Evolutionary conservation across 2,329 filamentous ascomycete species (phyloP).

Genomic region (Grosmannia huntii): DNA sequence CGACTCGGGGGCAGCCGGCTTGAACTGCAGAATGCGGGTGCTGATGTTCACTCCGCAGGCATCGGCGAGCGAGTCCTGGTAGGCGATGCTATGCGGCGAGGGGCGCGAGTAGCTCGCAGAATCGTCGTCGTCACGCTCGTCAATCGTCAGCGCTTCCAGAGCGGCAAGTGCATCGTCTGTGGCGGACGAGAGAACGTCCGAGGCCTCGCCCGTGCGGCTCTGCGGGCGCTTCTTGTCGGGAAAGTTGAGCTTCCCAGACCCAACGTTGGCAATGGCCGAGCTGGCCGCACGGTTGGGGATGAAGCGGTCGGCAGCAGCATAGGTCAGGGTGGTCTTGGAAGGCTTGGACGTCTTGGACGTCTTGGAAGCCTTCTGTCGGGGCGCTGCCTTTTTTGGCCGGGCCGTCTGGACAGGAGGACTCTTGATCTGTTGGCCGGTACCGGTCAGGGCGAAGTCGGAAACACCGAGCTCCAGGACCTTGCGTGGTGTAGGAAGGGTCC

Average conservation of each 20-base stretch:
- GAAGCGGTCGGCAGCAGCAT: conserved; percentile 78
- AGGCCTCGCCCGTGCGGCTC: conserved; percentile 52
- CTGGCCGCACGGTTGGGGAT: conserved; percentile 89
- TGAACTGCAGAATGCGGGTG: conserved; percentile 94
- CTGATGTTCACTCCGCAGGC: conserved; percentile 67
- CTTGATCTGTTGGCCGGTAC: conserved; percentile 54
- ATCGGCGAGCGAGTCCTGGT: conserved; percentile 16
- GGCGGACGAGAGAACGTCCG: conserved; percentile 62
- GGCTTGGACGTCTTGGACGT: conserved; percentile 54
- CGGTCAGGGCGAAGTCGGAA: conserved; percentile 83
- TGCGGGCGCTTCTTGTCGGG: conserved; percentile 61
- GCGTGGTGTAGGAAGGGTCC: conserved; percentile 60
- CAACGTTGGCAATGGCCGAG: conserved; percentile 71
- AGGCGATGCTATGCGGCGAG: conserved; percentile 62
- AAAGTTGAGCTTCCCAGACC: conserved; percentile 69
- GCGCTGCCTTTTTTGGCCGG: conserved; percentile 42
- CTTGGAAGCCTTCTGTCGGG: conserved; percentile 49
- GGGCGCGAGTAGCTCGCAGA: conserved; percentile 59
- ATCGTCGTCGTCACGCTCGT: conserved; percentile 60
- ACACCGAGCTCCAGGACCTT: conserved; percentile 77
- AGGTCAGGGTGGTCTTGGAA: conserved; percentile 66
- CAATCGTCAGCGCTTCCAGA: conserved; percentile 66
- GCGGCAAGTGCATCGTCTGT: conserved; percentile 70
- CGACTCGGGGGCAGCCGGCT: conserved; percentile 94
- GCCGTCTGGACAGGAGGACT: conserved; percentile 36